A percentile compares a stretch with the other conserved stretches of the same genome.
These are phyloP conservation scores for Stephania cephalantha DNA, from an alignment of 164 flowering plant genomes.

Conservation along the genomic window DNA sequence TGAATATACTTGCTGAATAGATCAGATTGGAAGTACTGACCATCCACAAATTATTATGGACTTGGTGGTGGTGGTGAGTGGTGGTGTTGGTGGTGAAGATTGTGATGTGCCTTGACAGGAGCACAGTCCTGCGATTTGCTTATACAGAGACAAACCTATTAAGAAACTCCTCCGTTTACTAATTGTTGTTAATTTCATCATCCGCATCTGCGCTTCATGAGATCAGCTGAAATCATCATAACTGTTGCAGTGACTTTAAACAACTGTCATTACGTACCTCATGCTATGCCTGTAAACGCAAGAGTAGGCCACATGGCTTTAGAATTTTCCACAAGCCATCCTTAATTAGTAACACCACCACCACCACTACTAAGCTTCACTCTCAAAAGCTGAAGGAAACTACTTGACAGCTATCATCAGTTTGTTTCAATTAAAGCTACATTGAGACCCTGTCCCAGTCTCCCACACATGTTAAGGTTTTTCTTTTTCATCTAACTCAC, in stretches of 20 bases:
- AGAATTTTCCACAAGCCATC: too few relatives aligned
- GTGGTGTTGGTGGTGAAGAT: conserved; percentile 6
- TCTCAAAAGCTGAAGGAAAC: too few relatives aligned
- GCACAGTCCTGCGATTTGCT: conserved; percentile 55
- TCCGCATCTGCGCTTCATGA: conserved; percentile 16
- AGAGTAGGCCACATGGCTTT: too few relatives aligned
- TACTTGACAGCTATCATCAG: too few relatives aligned
- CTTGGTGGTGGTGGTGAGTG: conserved; percentile 17
- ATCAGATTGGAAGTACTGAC: conserved; percentile 11
- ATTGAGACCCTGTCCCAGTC: too few relatives aligned
- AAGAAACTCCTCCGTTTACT: conserved; percentile 16
- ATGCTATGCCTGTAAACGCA: background rate
- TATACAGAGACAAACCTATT: conserved; percentile 41
- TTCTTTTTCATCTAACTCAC: too few relatives aligned
- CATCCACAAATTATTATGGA: too few relatives aligned
- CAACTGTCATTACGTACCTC: background rate
- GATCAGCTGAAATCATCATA: conserved; percentile 14
- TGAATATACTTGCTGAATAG: background rate
- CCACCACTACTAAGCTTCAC: too few relatives aligned
- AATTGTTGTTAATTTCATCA: conserved; percentile 5
- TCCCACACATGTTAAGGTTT: too few relatives aligned
- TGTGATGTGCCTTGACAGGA: conserved; percentile 49
- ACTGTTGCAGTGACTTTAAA: conserved; percentile 7
- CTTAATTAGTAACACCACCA: too few relatives aligned
- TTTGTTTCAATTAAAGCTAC: too few relatives aligned